Evolutionary conservation across 1,284 basidiomycete genomes (phyloP), one percentile per base, ranked within the genome.

Genomic region (Malassezia dermatis): DNA sequence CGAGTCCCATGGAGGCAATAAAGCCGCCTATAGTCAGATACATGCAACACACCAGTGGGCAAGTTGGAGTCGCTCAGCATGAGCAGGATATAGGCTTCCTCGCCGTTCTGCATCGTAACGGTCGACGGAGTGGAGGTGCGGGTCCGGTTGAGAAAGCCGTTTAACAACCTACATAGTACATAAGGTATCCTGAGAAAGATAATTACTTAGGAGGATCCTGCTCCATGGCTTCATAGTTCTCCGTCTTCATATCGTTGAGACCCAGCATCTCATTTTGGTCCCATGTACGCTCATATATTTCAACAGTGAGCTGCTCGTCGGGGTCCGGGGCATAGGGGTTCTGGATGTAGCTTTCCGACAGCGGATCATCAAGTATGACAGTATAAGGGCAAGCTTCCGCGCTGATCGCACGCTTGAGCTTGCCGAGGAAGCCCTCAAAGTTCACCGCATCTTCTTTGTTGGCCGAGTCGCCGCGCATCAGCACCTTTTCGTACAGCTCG

Each of bases 191-290:
- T 34, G 13, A 39, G 17, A 11, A 19, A 19, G 17, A 5, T 21
- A 4, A 30, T 11, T 43, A 24, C 41, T 43, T 43, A 24, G 27
- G 39, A 26, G 28, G 27, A 21, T 34, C 17, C 24, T 51, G 23
- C 37, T n/a, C 89, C 90, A 15, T 96, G 75, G 26, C 41, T 8
- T 45, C 48, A 53, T 71, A 71, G 34, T 61, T 55, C 24, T 71
- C 69, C 6, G 94, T 84, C 62, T 88, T 86, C 78, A 98, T 98
- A 74, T 98, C 94, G 73, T 95, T 96, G 70, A 98, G 75, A 0
- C 94, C 94, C 10, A 98, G 79, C 51, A 91, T 89, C 74, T 98
- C 93, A 71, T 98, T 91, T 78, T 98, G 90, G 53, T 90, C 83
- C 78, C 82, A 86, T 6, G 83, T 83, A 48, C 94, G 80, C 28